A percentile compares a stretch with the other conserved stretches of the same genome.
Evolutionary conservation across 2,329 filamentous ascomycete species (phyloP).

Genomic region (Podosphaera leucotricha): DNA sequence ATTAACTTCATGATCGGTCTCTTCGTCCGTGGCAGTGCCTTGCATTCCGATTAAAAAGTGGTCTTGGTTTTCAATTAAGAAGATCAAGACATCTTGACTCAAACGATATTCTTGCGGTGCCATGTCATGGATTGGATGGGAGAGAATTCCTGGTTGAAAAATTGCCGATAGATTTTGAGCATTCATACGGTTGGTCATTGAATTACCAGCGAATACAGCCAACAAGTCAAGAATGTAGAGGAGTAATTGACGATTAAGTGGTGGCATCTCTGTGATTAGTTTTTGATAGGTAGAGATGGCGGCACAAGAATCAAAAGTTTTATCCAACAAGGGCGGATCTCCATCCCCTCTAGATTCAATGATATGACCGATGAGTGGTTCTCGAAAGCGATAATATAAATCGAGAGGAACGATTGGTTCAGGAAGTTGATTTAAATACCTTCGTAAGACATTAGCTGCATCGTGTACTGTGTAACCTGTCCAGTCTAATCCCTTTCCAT

Average conservation of each 20-base stretch:
- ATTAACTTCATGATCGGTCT: conserved; percentile 36
- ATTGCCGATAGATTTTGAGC: conserved; percentile 87
- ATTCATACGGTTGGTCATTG: conserved; percentile 91
- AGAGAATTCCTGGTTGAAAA: conserved; percentile 90
- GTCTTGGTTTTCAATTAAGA: conserved; percentile 94
- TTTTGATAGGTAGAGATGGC: conserved; percentile 70
- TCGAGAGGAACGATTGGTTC: conserved; percentile 91
- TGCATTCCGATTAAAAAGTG: conserved; percentile 97
- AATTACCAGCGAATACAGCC: conserved; percentile 90
- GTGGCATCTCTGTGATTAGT: conserved; percentile 78
- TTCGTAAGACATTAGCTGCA: conserved; percentile 82
- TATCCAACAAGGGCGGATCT: conserved; percentile 45
- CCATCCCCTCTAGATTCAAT: conserved; percentile 50
- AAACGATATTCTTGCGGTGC: conserved; percentile 79
- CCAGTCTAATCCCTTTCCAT: conserved; percentile 93
- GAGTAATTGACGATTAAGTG: conserved; percentile 76
- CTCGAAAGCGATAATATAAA: conserved; percentile 75
- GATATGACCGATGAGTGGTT: conserved; percentile 43
- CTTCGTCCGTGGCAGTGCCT: conserved; percentile 85
- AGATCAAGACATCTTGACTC: conserved; percentile 92
- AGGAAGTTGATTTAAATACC: conserved; percentile 88
- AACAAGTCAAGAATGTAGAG: conserved; percentile 90
- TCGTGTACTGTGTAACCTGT: conserved; percentile 95
- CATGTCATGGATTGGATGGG: conserved; percentile 88
- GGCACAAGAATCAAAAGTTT: conserved; percentile 47